Conservation (phyloP, 768 basidiomycete genomes). For the Phallus indusiatus region DNA sequence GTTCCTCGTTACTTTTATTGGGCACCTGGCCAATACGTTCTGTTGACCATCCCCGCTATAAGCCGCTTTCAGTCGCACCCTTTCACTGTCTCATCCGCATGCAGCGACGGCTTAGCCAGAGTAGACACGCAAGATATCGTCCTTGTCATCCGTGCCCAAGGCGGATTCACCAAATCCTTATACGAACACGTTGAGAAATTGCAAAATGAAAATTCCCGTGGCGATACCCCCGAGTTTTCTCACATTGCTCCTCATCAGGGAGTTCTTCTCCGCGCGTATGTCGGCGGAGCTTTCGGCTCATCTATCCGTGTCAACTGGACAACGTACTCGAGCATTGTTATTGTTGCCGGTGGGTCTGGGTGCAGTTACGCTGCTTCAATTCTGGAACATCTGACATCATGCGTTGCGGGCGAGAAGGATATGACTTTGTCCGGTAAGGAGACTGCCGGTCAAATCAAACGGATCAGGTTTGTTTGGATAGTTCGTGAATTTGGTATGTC, state of each 20-base stretch:
- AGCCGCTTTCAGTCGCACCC: slow-evolving; percentile 23
- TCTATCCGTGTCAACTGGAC: slow-evolving; percentile 25
- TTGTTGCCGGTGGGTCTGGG: slow-evolving; percentile 33
- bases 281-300: slow-evolving; percentile 29
- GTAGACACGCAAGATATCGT: slow-evolving; percentile 25
- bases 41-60: slow-evolving; percentile 28
- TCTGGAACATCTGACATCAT: no score
- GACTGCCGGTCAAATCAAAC: no score
- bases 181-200: slow-evolving; percentile 21
- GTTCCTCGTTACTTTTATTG: slow-evolving; percentile 23
- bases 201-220: background rate
- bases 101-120: slow-evolving; percentile 8
- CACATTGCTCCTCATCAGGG: slow-evolving; percentile 1
- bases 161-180: slow-evolving; percentile 27
- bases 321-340: slow-evolving; percentile 22
- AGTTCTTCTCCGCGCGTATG: slow-evolving; percentile 22
- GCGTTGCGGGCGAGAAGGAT: no score
- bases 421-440: no score
- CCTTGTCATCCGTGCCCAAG: slow-evolving; percentile 29
- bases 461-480: no score
- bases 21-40: slow-evolving; percentile 30
- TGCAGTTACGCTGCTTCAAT: slow-evolving; percentile 22
- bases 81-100: slow-evolving; percentile 30
- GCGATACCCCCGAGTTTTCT: no score
- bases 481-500: no score